phyloP scores from a whole-genome alignment of 2,329 filamentous ascomycete species.

The Colletotrichum graminicola region DNA sequence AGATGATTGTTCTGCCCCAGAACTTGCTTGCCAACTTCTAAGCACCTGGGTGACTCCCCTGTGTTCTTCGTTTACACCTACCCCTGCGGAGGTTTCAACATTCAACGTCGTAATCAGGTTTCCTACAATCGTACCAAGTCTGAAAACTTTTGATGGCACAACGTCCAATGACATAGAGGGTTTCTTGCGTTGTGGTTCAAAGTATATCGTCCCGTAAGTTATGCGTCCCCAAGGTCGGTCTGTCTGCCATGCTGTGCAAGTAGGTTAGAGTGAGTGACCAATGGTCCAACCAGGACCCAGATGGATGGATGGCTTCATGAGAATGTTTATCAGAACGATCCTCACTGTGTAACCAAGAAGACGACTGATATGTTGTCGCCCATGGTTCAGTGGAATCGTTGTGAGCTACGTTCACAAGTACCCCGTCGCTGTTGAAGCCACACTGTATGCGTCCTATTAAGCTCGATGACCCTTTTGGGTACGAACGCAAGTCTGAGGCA shows the following conservation, averaged over 20 bases:
- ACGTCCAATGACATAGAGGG: too few relatives aligned
- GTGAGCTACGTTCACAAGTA: neutral
- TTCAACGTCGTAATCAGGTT: neutral
- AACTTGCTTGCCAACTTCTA: neutral
- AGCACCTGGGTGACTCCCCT: neutral
- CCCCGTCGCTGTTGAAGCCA: neutral
- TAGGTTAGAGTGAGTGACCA: neutral
- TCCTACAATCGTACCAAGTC: neutral
- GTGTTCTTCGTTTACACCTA: neutral
- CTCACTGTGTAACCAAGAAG: neutral
- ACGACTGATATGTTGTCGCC: neutral
- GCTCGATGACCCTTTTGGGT: neutral
- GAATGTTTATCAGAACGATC: neutral
- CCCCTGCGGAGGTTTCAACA: neutral
- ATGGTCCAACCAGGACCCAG: neutral
- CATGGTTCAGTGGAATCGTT: neutral
- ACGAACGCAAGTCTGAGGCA: neutral
- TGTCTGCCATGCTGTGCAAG: neutral
- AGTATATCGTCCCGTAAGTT: neutral
- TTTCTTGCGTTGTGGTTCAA: neutral
- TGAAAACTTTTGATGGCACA: neutral
- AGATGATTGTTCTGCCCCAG: neutral
- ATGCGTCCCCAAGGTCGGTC: neutral
- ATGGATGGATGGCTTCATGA: neutral
- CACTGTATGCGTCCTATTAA: neutral